phyloP scores from a whole-genome alignment of 2,329 filamentous ascomycete species.

The Ceratocystis alfenasii region DNA sequence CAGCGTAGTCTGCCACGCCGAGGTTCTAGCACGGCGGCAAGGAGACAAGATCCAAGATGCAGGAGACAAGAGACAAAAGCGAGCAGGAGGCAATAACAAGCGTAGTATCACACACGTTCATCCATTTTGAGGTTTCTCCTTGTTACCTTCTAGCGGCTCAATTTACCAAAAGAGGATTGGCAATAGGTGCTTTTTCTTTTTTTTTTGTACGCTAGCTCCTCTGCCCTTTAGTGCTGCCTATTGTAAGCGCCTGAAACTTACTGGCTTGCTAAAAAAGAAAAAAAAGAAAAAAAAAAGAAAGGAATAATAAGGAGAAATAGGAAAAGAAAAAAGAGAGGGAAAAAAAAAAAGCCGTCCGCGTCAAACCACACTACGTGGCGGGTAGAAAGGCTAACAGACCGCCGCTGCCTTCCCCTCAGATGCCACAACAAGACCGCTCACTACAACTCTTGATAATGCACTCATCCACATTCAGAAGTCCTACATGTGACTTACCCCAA shows the following conservation, averaged over 20 bases:
- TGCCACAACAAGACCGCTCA: too few relatives aligned
- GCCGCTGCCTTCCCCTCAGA: too few relatives aligned
- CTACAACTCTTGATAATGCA: background rate
- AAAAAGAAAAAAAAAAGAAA: too few relatives aligned
- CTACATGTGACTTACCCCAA: background rate
- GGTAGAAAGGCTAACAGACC: too few relatives aligned
- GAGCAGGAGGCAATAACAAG: background rate
- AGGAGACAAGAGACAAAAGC: too few relatives aligned
- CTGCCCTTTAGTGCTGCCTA: background rate
- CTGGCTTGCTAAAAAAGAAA: too few relatives aligned
- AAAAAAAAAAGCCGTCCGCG: too few relatives aligned
- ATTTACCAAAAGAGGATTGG: slow-evolving; percentile 5
- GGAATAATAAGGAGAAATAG: too few relatives aligned
- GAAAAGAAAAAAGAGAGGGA: too few relatives aligned
- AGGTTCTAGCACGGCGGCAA: slow-evolving; percentile 2
- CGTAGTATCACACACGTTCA: background rate
- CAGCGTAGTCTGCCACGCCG: background rate
- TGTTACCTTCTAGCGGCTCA: background rate
- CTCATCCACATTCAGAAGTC: background rate
- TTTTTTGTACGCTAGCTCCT: background rate
- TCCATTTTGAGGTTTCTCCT: too few relatives aligned
- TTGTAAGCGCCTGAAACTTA: slow-evolving; percentile 8
- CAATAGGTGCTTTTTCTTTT: background rate
- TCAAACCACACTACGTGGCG: too few relatives aligned
- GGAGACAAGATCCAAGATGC: too few relatives aligned